Evolutionary conservation across 2,329 filamentous ascomycete genomes (phyloP).

Genomic region (Trichoderma koningiopsis): DNA sequence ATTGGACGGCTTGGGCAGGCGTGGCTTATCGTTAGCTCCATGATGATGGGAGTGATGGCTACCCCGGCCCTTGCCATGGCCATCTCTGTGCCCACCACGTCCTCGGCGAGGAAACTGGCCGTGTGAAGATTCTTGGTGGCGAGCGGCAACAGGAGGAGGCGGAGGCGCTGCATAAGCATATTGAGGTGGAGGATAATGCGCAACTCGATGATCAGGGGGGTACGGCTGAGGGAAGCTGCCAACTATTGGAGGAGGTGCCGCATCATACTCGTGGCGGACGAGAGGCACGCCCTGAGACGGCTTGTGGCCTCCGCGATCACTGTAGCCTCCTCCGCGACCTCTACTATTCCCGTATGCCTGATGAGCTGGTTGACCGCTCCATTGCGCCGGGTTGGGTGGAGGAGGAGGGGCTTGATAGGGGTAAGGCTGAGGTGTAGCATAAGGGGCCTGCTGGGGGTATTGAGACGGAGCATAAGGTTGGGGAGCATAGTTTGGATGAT

Average conservation of each 20-base stretch:
- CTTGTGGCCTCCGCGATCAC: conserved; percentile 47
- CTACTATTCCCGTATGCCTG: conserved; percentile 39
- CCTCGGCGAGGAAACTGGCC: conserved; percentile 41
- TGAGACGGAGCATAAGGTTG: conserved; percentile 52
- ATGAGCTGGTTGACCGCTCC: conserved; percentile 40
- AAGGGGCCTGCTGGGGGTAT: conserved; percentile 49
- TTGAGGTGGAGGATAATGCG: conserved; percentile 39
- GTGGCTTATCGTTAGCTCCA: conserved; percentile 48
- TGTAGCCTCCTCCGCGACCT: conserved; percentile 44
- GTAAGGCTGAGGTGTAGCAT: conserved; percentile 45
- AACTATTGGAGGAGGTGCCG: conserved; percentile 37
- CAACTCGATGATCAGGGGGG: conserved; percentile 43
- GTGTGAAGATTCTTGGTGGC: conserved; percentile 41
- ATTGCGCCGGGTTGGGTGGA: conserved; percentile 40
- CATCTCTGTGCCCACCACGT: conserved; percentile 39
- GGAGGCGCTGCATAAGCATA: conserved; percentile 45
- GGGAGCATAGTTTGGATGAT: conserved; percentile 61
- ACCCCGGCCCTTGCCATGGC: conserved; percentile 46
- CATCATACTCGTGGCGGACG: conserved; percentile 41
- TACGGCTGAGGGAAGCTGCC: conserved; percentile 46
- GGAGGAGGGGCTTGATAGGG: conserved; percentile 42
- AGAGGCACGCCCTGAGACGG: conserved; percentile 34
- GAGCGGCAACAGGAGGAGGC: conserved; percentile 41
- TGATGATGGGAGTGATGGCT: conserved; percentile 41
- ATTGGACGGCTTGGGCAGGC: conserved; percentile 35